These are phyloP conservation scores for Thermothelomyces thermophilus DNA, from an alignment of 2,329 filamentous ascomycete genomes.

Conservation along the genomic window DNA sequence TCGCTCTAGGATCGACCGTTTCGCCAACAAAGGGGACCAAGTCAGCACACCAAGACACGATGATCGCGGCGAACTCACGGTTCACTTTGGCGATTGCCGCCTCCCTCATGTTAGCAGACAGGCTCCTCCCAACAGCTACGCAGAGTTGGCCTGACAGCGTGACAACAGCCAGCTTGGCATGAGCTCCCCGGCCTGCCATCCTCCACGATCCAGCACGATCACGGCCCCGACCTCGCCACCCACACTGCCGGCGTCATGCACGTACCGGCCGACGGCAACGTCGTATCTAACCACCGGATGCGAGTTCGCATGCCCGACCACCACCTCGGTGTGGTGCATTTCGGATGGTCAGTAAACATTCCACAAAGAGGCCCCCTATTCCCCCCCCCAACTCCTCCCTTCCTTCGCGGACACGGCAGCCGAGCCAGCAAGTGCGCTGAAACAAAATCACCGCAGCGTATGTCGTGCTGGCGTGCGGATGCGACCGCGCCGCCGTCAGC, in stretches of 20 bases:
- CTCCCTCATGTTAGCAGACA: slow-evolving; percentile 6
- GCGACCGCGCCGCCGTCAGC: slow-evolving; percentile 9
- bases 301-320: slow-evolving; percentile 8
- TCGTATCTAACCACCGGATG: slow-evolving; percentile 14
- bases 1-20: neutral
- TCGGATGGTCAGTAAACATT: slow-evolving; percentile 10
- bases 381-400: neutral
- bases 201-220: neutral
- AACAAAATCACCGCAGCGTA: slow-evolving; percentile 6
- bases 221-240: neutral
- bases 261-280: slow-evolving; percentile 15
- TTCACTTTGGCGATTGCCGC: neutral
- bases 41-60: neutral
- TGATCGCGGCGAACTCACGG: neutral
- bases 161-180: slow-evolving; percentile 4
- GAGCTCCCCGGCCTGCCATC: slow-evolving; percentile 6
- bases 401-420: neutral
- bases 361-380: neutral
- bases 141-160: neutral
- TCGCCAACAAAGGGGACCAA: neutral
- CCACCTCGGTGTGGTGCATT: slow-evolving; percentile 8
- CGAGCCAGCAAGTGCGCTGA: neutral
- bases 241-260: slow-evolving; percentile 12
- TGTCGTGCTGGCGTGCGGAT: slow-evolving; percentile 21
- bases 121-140: neutral